Percentiles rank a stretch among this genome's conserved stretches.
phyloP scores from a whole-genome alignment of 805 yeast species.

The Nematodospora valgi region DNA sequence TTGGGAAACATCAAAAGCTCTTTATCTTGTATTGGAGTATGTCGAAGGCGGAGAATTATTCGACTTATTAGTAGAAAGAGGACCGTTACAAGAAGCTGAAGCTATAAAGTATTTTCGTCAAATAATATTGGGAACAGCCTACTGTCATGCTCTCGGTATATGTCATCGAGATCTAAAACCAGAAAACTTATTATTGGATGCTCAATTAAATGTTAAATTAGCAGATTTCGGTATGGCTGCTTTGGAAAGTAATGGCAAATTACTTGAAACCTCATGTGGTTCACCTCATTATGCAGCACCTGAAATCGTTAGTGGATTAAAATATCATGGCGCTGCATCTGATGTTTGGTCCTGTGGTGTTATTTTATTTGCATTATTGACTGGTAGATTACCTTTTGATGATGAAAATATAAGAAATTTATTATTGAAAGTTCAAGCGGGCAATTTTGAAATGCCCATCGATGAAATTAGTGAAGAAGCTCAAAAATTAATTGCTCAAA shows the following conservation, averaged over 20 bases:
- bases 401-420: conserved; percentile 74
- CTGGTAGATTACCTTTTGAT: conserved; percentile 82
- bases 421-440: conserved; percentile 72
- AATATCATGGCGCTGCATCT: conserved; percentile 80
- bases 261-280: conserved; percentile 80
- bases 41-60: conserved; percentile 89
- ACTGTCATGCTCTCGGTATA: conserved; percentile 77
- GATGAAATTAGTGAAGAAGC: conserved; percentile 60
- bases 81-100: conserved; percentile 67
- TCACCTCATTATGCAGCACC: conserved; percentile 90
- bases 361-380: conserved; percentile 69
- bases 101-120: conserved; percentile 77
- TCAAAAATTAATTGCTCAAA: conserved; percentile 57
- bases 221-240: conserved; percentile 94
- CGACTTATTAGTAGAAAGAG: conserved; percentile 67
- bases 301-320: conserved; percentile 74
- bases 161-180: conserved; percentile 83
- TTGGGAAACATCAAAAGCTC: conserved; percentile 93
- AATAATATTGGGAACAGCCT: conserved; percentile 73
- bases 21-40: conserved; percentile 74
- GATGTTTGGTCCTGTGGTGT: conserved; percentile 92
- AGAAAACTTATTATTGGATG: conserved; percentile 70
- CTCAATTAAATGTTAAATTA: conserved; percentile 63
- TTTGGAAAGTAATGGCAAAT: conserved; percentile 63
- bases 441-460: conserved; percentile 69